Conservation (phyloP, 1,284 basidiomycete species). For the Tilletia indica region DNA sequence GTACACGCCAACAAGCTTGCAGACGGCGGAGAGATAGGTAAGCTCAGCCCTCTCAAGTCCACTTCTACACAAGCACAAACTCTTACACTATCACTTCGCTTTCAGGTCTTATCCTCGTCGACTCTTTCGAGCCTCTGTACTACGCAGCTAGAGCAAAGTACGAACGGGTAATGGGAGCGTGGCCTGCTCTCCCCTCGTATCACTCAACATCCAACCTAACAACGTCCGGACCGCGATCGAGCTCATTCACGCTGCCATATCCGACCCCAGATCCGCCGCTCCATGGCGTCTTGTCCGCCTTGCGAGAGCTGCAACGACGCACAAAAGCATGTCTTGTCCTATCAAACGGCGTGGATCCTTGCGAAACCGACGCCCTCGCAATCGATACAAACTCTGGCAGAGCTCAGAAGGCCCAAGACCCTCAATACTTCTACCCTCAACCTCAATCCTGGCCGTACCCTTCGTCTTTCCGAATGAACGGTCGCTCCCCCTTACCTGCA, state of each 20-base stretch:
- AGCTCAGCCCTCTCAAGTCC: not conserved
- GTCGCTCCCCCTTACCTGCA: not conserved
- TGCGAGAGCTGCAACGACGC: not conserved
- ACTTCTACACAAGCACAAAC: not conserved
- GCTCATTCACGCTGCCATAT: too few species aligned
- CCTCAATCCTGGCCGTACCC: slow-evolving; percentile 1
- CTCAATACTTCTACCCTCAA: not conserved
- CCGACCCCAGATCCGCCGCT: not conserved
- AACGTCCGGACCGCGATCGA: not conserved
- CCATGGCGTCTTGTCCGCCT: not conserved
- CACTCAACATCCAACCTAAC: not conserved
- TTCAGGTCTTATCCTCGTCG: not conserved
- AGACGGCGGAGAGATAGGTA: not conserved
- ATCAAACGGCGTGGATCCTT: not conserved
- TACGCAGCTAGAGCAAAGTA: not conserved
- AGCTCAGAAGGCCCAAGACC: not conserved
- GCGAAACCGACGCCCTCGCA: not conserved
- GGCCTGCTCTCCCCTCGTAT: not conserved
- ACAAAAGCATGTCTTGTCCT: not conserved
- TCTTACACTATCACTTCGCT: not conserved
- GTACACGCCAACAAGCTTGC: not conserved
- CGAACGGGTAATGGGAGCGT: not conserved
- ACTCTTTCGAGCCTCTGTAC: not conserved
- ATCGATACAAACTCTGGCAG: not conserved
- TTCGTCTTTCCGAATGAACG: not conserved